Evolutionary conservation across 176 grass and related monocot species (phyloP), one percentile per base, ranked within the genome.

Genomic region (Oryza rufipogon): DNA sequence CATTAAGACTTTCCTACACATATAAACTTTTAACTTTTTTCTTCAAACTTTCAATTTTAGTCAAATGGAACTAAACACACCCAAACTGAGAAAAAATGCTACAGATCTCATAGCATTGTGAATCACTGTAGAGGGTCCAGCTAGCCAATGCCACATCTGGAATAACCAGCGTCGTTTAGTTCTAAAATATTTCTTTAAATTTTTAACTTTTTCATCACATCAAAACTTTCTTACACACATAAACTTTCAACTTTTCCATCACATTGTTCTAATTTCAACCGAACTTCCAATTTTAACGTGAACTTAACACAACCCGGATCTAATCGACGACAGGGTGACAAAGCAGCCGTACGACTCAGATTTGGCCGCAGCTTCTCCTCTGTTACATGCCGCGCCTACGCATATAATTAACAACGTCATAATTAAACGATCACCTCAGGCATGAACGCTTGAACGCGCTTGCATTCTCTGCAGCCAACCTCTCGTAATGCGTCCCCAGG

Each of bases 241-340:
- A 32, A 32, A 32, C 30, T 32, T 32, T 32, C 0, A 32, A 32
- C 30, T 32, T 32, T 32, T 32, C 30, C 0, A 32, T 32, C 30
- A 30, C 28, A 30, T 30, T 2, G 0, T 30, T 2, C 2, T 32
- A 32, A 32, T 2, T 32, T 32, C 2, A 32, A 32, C 2, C 30
- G 2, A 32, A 32, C 30, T 3, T 32, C 0, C 0, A 32, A 32
- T 32, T 32, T 32, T 32, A 32, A 32, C 30, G 0, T 32, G 30
- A 32, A 2, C 30, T 32, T 2, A 32, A 32, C 30, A 32, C 30
- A 32, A 2, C 2, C 30, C 5, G 42, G 28, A 51, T 63, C 9
- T 25, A 7, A 80, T 88, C 68, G 34, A 38, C 75, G 46, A 7
- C 68, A 68, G 11, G 12, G 34, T 81, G 34, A 4, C 68, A 60